A percentile compares a stretch with the other conserved stretches of the same genome.
phyloP scores from a whole-genome alignment of 129 eudicot species.

The Tanacetum coccineum region DNA sequence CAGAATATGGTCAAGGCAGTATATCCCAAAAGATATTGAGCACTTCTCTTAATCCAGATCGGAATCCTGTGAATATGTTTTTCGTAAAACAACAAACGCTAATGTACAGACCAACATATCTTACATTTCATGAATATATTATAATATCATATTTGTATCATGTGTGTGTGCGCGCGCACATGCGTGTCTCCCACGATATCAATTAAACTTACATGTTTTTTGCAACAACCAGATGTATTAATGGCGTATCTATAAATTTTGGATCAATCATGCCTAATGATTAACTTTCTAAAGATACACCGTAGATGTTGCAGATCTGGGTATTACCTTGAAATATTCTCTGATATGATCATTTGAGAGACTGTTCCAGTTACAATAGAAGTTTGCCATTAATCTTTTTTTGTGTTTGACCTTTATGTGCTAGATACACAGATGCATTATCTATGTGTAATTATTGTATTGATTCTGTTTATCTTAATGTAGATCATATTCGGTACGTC shows the following conservation, averaged over 20 bases:
- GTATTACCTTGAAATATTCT: too few relatives aligned
- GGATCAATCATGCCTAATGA: constrained; percentile 13
- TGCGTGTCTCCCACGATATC: too few relatives aligned
- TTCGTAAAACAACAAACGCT: too few relatives aligned
- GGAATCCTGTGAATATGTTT: constrained; percentile 1
- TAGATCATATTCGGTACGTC: constrained; percentile 83
- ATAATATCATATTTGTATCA: too few relatives aligned
- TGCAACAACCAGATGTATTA: too few relatives aligned
- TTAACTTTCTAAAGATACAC: not conserved
- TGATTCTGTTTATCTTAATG: constrained; percentile 19
- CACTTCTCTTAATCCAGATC: not conserved
- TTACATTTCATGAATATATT: not conserved
- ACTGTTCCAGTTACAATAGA: not conserved
- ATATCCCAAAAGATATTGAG: too few relatives aligned
- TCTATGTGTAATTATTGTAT: not conserved
- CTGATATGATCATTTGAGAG: too few relatives aligned
- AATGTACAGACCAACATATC: not conserved
- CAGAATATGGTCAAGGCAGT: too few relatives aligned
- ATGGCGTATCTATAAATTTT: not conserved
- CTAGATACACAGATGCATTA: constrained; percentile 7
- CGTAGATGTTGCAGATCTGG: too few relatives aligned
- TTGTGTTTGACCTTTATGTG: constrained; percentile 9
- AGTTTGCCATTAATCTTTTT: constrained; percentile 12
- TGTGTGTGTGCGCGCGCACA: not conserved
- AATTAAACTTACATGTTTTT: too few relatives aligned